Conservation (phyloP, 306 rosid genomes). For the Luffa acutangula region DNA sequence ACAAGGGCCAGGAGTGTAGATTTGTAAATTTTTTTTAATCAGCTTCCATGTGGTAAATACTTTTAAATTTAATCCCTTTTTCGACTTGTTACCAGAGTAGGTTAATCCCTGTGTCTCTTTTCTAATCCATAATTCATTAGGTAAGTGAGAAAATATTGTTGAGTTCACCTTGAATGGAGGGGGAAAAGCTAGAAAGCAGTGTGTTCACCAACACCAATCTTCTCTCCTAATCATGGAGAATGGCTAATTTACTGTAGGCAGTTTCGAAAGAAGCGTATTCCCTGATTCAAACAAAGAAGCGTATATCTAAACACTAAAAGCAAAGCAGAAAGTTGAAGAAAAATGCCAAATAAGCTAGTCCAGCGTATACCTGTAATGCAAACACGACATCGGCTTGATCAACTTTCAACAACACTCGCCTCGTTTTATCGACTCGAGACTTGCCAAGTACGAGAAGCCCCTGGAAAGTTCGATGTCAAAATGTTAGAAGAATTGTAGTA, state of each 20-base stretch:
- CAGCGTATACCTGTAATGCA: conserved; percentile 55
- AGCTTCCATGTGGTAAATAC: too few relatives aligned
- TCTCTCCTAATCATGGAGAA: background rate
- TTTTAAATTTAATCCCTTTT: too few relatives aligned
- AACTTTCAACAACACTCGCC: conserved; percentile 50
- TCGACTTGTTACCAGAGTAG: too few relatives aligned
- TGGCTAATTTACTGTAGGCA: conserved; percentile 39
- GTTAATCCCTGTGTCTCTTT: too few relatives aligned
- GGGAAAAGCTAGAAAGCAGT: background rate
- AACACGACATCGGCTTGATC: conserved; percentile 68
- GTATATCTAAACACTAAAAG: background rate
- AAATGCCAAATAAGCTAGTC: background rate
- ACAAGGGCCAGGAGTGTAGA: too few relatives aligned
- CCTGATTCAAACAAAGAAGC: conserved; percentile 33
- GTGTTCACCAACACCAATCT: background rate
- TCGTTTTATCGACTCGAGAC: conserved; percentile 59
- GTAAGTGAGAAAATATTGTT: too few relatives aligned
- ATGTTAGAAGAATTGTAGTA: background rate
- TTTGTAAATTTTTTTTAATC: too few relatives aligned
- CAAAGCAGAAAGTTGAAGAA: background rate
- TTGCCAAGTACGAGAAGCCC: conserved; percentile 79
- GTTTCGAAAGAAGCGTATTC: conserved; percentile 74
- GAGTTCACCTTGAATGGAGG: too few relatives aligned
- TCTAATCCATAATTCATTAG: too few relatives aligned
- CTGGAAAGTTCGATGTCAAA: conserved; percentile 25